phyloP scores from a whole-genome alignment of 495 filamentous ascomycete species.

The Lasiosphaeris hirsuta region DNA sequence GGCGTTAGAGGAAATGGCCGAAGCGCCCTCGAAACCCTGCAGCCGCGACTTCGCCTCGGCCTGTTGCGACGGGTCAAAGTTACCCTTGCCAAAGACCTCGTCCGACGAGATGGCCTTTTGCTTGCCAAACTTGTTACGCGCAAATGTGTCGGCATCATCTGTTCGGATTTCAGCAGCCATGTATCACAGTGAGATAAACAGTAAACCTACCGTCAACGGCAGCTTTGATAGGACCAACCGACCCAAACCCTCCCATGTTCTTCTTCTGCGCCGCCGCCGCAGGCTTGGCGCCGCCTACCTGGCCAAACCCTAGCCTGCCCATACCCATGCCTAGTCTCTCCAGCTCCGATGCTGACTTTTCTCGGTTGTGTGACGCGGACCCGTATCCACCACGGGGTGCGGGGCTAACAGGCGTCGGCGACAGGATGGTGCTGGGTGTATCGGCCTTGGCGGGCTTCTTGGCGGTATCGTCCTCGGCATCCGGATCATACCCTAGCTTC shows the following conservation, averaged over 20 bases:
- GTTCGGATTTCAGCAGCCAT: not conserved
- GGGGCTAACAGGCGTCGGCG: constrained; percentile 74
- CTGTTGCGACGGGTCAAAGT: constrained; percentile 75
- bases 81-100: constrained; percentile 92
- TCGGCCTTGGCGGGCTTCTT: constrained; percentile 47
- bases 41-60: constrained; percentile 83
- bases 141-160: constrained; percentile 72
- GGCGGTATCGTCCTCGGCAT: constrained; percentile 70
- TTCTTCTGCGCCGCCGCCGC: constrained; percentile 62
- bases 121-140: constrained; percentile 72
- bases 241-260: constrained; percentile 81
- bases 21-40: constrained; percentile 88
- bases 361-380: constrained; percentile 53
- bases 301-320: constrained; percentile 83
- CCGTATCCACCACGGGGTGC: constrained; percentile 55
- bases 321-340: constrained; percentile 93
- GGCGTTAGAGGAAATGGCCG: constrained; percentile 87
- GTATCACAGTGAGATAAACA: not conserved
- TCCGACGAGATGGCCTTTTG: constrained; percentile 98
- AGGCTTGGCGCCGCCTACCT: constrained; percentile 65
- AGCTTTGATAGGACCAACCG: constrained; percentile 66
- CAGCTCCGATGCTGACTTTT: constrained; percentile 63
- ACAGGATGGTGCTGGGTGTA: constrained; percentile 52
- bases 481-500: constrained; percentile 96
- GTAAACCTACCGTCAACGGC: constrained; percentile 62